Percentiles rank a stretch among this genome's conserved stretches.
These are phyloP conservation scores for Vitis cinerea DNA, from an alignment of 164 flowering plant genomes.

Conservation along the genomic window DNA sequence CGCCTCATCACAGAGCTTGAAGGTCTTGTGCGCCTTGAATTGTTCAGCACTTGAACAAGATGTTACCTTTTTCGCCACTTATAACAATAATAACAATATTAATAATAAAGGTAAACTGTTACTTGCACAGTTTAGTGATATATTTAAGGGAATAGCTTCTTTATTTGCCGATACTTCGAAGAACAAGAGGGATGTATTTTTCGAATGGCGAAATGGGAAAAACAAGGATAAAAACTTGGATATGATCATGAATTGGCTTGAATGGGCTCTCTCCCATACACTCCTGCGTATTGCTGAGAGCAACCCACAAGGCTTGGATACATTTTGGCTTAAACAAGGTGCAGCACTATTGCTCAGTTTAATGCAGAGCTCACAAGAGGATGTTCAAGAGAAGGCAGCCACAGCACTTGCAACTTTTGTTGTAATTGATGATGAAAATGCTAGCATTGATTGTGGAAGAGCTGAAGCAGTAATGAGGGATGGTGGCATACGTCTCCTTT, in stretches of 20 bases:
- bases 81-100: conserved; percentile 26
- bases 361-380: conserved; percentile 87
- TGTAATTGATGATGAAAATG: conserved; percentile 93
- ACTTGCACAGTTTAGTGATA: conserved; percentile 59
- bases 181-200: conserved; percentile 52
- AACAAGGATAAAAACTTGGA: conserved; percentile 44
- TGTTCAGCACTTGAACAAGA: conserved; percentile 75
- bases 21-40: conserved; percentile 79
- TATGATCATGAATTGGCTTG: conserved; percentile 85
- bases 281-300: conserved; percentile 84
- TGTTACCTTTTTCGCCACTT: conserved; percentile 28
- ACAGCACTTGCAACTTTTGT: conserved; percentile 97
- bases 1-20: conserved; percentile 61
- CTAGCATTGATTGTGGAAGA: conserved; percentile 75
- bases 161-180: conserved; percentile 54
- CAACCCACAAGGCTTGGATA: conserved; percentile 67
- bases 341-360: conserved; percentile 71
- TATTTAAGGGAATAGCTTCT: conserved; percentile 64
- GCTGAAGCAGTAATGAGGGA: conserved; percentile 90
- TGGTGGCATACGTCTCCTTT: conserved; percentile 86
- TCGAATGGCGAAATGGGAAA: conserved; percentile 61
- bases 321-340: conserved; percentile 91
- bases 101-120: conserved; percentile 64
- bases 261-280: conserved; percentile 82
- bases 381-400: conserved; percentile 98